phyloP scores from a whole-genome alignment of 176 grass and related monocot species.

The Otatea glauca region DNA sequence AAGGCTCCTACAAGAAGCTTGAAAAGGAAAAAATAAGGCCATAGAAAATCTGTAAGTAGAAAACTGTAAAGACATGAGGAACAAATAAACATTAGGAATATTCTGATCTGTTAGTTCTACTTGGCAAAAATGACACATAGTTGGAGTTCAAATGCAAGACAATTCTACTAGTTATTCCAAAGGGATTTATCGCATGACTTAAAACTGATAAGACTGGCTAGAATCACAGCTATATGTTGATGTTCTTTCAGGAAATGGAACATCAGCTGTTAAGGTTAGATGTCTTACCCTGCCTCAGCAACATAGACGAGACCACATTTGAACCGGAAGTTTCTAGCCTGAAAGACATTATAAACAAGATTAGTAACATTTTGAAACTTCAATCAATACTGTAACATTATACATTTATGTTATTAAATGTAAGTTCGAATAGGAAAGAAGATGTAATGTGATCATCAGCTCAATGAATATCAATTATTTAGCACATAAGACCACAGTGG shows the following conservation, averaged over 20 bases:
- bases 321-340: conserved; percentile 98
- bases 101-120: conserved; percentile 6
- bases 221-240: neutral
- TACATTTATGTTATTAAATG: neutral
- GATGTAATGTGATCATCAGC: conserved; percentile 22
- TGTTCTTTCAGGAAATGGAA: conserved; percentile 33
- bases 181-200: conserved; percentile 7
- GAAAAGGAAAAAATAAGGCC: neutral
- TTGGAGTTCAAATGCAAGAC: conserved; percentile 23
- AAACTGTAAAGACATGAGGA: neutral
- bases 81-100: conserved; percentile 8
- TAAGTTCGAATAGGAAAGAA: conserved; percentile 30
- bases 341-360: conserved; percentile 43
- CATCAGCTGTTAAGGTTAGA: conserved; percentile 27
- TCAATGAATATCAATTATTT: conserved; percentile 8
- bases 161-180: conserved; percentile 15
- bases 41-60: conserved; percentile 8
- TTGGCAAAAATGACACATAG: neutral
- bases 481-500: conserved; percentile 8
- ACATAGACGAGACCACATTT: conserved; percentile 99
- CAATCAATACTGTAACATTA: neutral
- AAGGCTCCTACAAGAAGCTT: conserved; percentile 5
- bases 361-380: conserved; percentile 11
- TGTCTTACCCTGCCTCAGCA: conserved; percentile 89
- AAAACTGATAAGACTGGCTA: conserved; percentile 1